Evolutionary conservation across 2,329 filamentous ascomycete species (phyloP), one percentile per base, ranked within the genome.

Genomic region (Mollisia scopiformis): DNA sequence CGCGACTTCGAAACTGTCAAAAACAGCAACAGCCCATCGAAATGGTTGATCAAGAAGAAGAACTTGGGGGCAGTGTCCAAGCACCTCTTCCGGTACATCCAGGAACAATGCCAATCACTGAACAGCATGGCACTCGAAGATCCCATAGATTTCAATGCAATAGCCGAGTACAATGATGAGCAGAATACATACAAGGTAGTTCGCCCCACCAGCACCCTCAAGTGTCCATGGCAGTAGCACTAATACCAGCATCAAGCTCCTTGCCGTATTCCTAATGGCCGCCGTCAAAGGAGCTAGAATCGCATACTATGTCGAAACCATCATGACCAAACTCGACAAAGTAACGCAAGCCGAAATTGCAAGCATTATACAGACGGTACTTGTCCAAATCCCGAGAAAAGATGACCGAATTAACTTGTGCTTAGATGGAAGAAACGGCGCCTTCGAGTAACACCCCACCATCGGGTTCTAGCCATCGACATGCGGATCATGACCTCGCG

Each of bases 261-360:
- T 90, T 43, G 85, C 85, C 61, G 79, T 89, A 58, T 81, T 89
- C 71, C 78, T 90, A 23, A 82, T 87, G 59, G 82, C 81, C n/a
- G 85, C 85, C 27, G 82, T 87, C 64, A 81, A 83, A 70, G 86
- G 86, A 13, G 81, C 84, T 27, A 82, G 85, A 57, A 81, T 81
- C 59, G 78, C 79, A 33, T 77, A 77, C 68, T 87, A 86, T 69
- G 79, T 89, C 47, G 73, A 72, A 7, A 73, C 74, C 23, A 79
- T 84, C 39, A 75, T 76, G 59, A 58, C 58, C 8, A 72, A 66
- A 53, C 68, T 82, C 28, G 79, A 82, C 63, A 73, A 73, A 28
- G 71, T 75, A 11, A 75, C 75, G 10, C 80, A 82, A 65, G 73
- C 74, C 41, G 77, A 80, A 43, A 70, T 74, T 47, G 66, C 64